phyloP scores from a whole-genome alignment of 148 eudicot genomes.

The Salicornia ramosissima region DNA sequence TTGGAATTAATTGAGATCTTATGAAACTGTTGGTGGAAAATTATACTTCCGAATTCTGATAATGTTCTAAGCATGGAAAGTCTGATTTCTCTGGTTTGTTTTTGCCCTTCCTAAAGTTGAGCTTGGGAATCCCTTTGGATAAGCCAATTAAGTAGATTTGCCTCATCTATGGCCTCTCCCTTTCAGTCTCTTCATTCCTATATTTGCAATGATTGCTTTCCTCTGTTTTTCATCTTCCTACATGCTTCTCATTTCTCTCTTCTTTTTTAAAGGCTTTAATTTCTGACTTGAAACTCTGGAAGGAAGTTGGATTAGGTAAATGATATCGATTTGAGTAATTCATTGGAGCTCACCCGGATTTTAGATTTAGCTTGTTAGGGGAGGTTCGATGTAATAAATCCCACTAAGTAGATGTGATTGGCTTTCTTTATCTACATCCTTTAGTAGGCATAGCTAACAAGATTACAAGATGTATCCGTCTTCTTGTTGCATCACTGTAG shows the following conservation, averaged over 20 bases:
- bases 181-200: not conserved
- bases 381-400: not conserved
- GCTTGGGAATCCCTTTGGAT: not conserved
- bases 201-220: not conserved
- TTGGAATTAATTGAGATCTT: not conserved
- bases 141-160: not conserved
- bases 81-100: not conserved
- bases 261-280: not conserved
- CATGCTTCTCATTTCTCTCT: not conserved
- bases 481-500: too few species aligned
- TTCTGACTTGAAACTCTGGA: not conserved
- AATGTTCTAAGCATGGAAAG: not conserved
- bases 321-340: not conserved
- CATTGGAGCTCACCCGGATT: not conserved
- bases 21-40: not conserved
- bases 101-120: not conserved
- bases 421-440: too few species aligned
- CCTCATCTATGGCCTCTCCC: too few species aligned
- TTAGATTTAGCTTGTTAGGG: not conserved
- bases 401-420: not conserved
- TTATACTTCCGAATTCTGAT: not conserved
- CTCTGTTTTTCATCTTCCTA: not conserved
- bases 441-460: too few species aligned
- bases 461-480: too few species aligned
- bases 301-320: not conserved